phyloP scores from a whole-genome alignment of 148 eudicot genomes.

The Rhododendron williamsianum region DNA sequence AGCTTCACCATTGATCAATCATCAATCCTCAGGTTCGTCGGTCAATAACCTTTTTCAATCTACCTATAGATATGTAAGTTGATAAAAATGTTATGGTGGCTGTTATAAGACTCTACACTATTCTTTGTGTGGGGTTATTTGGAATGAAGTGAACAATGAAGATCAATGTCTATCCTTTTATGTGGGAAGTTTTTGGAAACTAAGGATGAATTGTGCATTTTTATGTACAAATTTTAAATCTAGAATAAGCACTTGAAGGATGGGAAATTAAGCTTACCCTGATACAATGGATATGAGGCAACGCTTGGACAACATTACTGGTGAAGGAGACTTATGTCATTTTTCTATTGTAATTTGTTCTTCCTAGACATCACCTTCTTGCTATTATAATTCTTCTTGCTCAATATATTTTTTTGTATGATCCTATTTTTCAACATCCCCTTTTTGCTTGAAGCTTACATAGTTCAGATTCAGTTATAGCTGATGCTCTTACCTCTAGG shows the following conservation, averaged over 20 bases:
- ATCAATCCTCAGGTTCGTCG: neutral
- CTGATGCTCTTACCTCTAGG: constrained; percentile 42
- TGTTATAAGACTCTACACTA: neutral
- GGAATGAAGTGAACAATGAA: neutral
- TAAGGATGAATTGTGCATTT: neutral
- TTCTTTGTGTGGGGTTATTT: neutral
- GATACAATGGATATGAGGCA: neutral
- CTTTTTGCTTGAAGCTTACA: neutral
- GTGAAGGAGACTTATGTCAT: neutral
- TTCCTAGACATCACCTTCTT: neutral
- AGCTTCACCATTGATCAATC: neutral
- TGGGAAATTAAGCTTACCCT: neutral
- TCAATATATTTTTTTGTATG: neutral
- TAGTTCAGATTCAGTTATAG: constrained; percentile 11
- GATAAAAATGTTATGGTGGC: neutral
- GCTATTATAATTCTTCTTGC: neutral
- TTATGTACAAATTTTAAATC: neutral
- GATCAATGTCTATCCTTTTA: neutral
- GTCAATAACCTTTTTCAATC: neutral
- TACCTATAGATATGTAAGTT: neutral
- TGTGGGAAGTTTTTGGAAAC: neutral
- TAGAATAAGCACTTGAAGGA: neutral
- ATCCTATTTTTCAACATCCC: neutral
- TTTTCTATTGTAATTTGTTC: neutral
- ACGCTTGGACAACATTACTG: neutral